Percentiles rank a stretch among this genome's conserved stretches.
Evolutionary conservation across 1,284 basidiomycete genomes (phyloP).

Genomic region (Cutaneotrichosporon arboriforme): DNA sequence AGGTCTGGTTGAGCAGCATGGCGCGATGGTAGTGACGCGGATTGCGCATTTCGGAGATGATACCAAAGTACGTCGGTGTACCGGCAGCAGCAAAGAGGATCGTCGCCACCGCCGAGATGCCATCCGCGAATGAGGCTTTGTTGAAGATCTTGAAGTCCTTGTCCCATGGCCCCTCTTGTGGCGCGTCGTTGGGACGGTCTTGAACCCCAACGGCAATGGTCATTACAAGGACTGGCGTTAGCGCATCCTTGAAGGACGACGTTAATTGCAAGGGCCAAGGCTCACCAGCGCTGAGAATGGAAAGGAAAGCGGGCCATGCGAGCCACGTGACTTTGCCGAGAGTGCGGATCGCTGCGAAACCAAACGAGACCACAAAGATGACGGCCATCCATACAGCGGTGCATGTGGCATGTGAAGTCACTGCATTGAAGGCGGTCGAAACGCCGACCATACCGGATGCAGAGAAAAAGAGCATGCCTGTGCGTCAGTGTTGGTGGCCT

Average conservation of each 20-base stretch:
- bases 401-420: slow-evolving; percentile 39
- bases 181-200: slow-evolving; percentile 39
- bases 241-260: slow-evolving; percentile 18
- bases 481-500: slow-evolving; percentile 6
- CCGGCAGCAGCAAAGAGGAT: slow-evolving; percentile 41
- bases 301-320: slow-evolving; percentile 38
- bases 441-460: slow-evolving; percentile 33
- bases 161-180: slow-evolving; percentile 22
- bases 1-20: slow-evolving; percentile 29
- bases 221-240: slow-evolving; percentile 31
- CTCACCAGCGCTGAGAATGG: slow-evolving; percentile 29
- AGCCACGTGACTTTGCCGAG: slow-evolving; percentile 44
- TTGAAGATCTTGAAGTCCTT: slow-evolving; percentile 25
- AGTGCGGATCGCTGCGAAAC: slow-evolving; percentile 38
- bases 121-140: slow-evolving; percentile 33
- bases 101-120: slow-evolving; percentile 41
- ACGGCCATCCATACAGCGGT: slow-evolving; percentile 43
- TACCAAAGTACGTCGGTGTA: slow-evolving; percentile 20
- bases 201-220: slow-evolving; percentile 44
- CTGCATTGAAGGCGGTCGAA: slow-evolving; percentile 47
- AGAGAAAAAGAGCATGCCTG: slow-evolving; percentile 29
- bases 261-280: not conserved
- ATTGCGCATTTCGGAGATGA: slow-evolving; percentile 32
- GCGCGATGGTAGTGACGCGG: slow-evolving; percentile 30
- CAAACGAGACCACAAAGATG: slow-evolving; percentile 29